Evolutionary conservation across 352 stramenopile genomes (phyloP).

Genomic region (Aphanomyces cochlioides): DNA sequence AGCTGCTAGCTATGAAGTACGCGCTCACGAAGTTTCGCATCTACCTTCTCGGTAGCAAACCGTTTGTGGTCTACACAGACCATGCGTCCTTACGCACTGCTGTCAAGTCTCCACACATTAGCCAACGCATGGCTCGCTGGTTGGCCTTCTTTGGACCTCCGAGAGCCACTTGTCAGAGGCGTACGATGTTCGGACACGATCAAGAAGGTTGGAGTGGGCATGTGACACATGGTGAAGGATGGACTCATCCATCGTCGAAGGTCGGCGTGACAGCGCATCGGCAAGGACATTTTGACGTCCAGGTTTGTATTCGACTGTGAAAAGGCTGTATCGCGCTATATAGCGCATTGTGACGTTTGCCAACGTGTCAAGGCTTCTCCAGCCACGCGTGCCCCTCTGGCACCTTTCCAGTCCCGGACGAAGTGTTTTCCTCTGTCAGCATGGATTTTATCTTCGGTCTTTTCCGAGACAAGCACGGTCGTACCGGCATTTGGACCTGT

Average conservation of each 20-base stretch:
- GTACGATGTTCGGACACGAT: not conserved
- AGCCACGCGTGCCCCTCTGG: no score
- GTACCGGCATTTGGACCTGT: no score
- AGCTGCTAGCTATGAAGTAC: not conserved
- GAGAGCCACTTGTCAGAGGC: not conserved
- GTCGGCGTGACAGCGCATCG: not conserved
- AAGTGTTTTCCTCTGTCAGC: no score
- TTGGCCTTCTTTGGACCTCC: not conserved
- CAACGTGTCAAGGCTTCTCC: no score
- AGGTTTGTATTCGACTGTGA: not conserved
- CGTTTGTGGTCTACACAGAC: not conserved
- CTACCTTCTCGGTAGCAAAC: not conserved
- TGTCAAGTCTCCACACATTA: not conserved
- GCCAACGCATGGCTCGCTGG: not conserved
- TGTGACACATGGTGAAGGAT: not conserved
- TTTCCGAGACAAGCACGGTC: no score
- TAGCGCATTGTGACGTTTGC: no score
- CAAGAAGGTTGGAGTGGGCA: not conserved
- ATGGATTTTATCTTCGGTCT: no score
- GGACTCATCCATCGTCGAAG: not conserved
- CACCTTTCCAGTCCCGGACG: no score
- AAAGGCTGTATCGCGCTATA: no score
- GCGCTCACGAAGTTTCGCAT: not conserved
- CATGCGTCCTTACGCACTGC: not conserved
- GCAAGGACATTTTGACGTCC: not conserved